Evolutionary conservation across 208 protist species (phyloP).

Genomic region (Leishmania guyanensis): DNA sequence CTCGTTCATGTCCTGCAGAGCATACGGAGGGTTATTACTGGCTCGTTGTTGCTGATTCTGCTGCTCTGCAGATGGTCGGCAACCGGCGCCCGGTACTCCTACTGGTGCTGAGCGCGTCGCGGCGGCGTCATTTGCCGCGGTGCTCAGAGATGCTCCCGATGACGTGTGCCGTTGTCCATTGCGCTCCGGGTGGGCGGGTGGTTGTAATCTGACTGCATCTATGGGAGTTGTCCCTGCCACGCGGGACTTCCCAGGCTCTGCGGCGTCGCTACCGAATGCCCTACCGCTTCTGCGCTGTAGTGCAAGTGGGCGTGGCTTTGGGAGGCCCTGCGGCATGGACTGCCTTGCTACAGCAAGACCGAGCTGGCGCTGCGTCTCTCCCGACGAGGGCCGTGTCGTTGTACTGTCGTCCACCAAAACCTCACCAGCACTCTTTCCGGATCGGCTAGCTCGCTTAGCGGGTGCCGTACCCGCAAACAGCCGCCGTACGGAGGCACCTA

Average conservation of each 20-base stretch:
- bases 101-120: no score
- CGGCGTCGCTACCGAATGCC: neutral
- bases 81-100: neutral
- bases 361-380: neutral
- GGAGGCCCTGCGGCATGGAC: neutral
- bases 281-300: neutral
- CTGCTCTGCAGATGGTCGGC: neutral
- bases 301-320: conserved; percentile 8
- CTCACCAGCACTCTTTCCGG: neutral
- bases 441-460: neutral
- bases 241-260: neutral
- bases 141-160: neutral
- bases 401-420: neutral
- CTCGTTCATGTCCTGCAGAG: conserved; percentile 28
- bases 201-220: neutral
- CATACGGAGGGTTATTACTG: conserved; percentile 3
- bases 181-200: neutral
- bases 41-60: neutral
- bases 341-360: neutral
- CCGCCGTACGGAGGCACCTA: neutral
- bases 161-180: neutral
- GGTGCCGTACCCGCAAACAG: neutral
- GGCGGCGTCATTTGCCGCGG: neutral
- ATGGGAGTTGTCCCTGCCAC: neutral
- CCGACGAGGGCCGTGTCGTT: neutral